These are phyloP conservation scores for Erodium chrysanthum DNA, from an alignment of 441 rosid species.

Conservation along the genomic window DNA sequence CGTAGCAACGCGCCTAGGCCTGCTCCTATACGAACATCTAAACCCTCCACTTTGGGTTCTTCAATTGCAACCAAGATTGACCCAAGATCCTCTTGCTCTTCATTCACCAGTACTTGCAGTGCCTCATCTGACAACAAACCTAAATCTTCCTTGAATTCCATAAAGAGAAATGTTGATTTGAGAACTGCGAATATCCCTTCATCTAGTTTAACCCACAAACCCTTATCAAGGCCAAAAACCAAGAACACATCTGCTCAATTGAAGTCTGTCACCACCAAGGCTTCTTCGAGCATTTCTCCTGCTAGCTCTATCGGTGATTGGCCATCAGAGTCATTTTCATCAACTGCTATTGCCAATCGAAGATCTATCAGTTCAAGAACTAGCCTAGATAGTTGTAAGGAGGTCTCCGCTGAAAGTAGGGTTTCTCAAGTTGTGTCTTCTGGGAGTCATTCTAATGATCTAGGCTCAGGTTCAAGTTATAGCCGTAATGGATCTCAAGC, in stretches of 20 bases:
- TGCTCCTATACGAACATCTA: conserved; percentile 23
- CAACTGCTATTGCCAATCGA: conserved; percentile 46
- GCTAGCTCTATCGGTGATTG: conserved; percentile 71
- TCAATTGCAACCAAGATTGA: conserved; percentile 42
- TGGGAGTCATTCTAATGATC: conserved; percentile 10
- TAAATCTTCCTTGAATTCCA: conserved; percentile 31
- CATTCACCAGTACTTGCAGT: conserved; percentile 53
- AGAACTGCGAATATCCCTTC: conserved; percentile 28
- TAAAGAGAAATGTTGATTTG: conserved; percentile 30
- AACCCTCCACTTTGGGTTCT: conserved; percentile 36
- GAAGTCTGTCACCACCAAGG: conserved; percentile 32
- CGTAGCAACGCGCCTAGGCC: conserved; percentile 42
- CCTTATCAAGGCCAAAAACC: conserved; percentile 27
- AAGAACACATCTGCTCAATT: conserved; percentile 34
- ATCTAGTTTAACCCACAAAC: conserved; percentile 23
- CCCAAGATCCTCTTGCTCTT: conserved; percentile 52
- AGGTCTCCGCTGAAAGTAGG: conserved; percentile 17
- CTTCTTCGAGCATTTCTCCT: conserved; percentile 46
- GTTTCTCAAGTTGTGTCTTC: conserved; percentile 28
- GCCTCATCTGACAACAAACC: conserved; percentile 37
- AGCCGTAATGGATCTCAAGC: conserved; percentile 26
- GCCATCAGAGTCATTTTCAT: conserved; percentile 49
- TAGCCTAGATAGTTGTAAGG: conserved; percentile 32
- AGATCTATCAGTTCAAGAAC: conserved; percentile 34
- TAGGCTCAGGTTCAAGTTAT: too few species aligned